A percentile compares a stretch with the other conserved stretches of the same genome.
Evolutionary conservation across 148 eudicot species (phyloP).

Genomic region (Gaultheria prostrata): DNA sequence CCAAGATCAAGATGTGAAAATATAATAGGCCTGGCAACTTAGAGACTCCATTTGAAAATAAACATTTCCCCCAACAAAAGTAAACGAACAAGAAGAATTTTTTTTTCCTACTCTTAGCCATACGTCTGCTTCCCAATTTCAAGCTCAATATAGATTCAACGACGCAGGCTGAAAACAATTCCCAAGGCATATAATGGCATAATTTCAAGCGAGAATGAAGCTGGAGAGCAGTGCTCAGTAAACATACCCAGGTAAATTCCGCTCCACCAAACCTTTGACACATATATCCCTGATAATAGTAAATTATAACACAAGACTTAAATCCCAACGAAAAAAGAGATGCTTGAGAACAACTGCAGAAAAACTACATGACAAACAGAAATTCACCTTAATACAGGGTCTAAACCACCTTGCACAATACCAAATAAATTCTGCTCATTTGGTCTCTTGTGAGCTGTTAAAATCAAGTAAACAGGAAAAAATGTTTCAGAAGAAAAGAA

Average conservation of each 20-base stretch:
- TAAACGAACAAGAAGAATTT: not conserved
- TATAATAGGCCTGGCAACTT: not conserved
- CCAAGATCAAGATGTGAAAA: not conserved
- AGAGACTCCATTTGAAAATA: not conserved
- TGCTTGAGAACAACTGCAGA: not conserved
- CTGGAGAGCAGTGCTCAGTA: not conserved
- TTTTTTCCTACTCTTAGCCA: not conserved
- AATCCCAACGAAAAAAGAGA: not conserved
- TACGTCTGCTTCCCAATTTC: not conserved
- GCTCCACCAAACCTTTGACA: constrained; percentile 76
- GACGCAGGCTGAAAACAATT: not conserved
- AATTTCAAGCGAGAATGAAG: not conserved
- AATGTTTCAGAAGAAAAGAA: not conserved
- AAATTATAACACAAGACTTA: not conserved
- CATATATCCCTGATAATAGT: constrained; percentile 71
- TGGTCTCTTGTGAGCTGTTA: constrained; percentile 80
- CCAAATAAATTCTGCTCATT: constrained; percentile 85
- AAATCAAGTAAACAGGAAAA: constrained; percentile 16
- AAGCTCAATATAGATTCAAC: not conserved
- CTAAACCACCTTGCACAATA: constrained; percentile 90
- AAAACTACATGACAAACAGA: not conserved
- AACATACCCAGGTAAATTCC: constrained; percentile 86
- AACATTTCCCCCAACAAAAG: not conserved
- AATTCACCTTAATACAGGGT: constrained; percentile 68
- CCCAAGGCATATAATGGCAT: not conserved